Percentiles rank a stretch among this genome's conserved stretches.
Conservation (phyloP, 371 early-diverging fungal species). For the Parasitella parasitica region DNA sequence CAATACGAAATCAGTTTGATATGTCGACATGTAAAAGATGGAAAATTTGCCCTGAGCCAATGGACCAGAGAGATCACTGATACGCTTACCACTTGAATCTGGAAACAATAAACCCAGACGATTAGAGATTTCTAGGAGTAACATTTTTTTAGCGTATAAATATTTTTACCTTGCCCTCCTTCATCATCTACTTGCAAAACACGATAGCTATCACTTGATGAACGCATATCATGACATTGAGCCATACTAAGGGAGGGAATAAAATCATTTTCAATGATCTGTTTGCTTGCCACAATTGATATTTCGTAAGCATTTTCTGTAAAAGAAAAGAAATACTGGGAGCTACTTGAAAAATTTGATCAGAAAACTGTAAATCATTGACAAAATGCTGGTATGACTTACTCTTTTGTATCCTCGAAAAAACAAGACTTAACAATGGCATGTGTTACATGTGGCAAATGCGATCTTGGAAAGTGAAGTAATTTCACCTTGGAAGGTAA, state of each 20-base stretch:
- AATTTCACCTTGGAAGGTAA: constrained; percentile 46
- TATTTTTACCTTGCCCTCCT: constrained; percentile 59
- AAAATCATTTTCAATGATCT: constrained; percentile 54
- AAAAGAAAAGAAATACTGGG: constrained; percentile 67
- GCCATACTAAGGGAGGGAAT: constrained; percentile 41
- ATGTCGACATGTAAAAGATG: constrained; percentile 71
- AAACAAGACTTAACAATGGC: constrained; percentile 67
- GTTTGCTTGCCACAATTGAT: constrained; percentile 65
- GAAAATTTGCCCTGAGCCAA: constrained; percentile 68
- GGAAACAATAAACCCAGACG: constrained; percentile 1
- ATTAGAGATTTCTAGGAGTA: background rate
- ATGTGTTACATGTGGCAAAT: constrained; percentile 54
- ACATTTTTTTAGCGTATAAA: background rate
- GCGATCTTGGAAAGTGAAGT: constrained; percentile 46
- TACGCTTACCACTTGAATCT: constrained; percentile 72
- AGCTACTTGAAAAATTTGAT: constrained; percentile 24
- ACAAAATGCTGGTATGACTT: constrained; percentile 1
- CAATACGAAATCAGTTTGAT: constrained; percentile 75
- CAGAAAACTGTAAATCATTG: background rate
- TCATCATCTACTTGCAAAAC: constrained; percentile 74
- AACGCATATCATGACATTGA: constrained; percentile 38
- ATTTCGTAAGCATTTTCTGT: constrained; percentile 78
- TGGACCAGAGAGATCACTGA: constrained; percentile 70
- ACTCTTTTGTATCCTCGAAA: constrained; percentile 45
- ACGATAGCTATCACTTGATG: constrained; percentile 61